A percentile compares a stretch with the other conserved stretches of the same genome.
Conservation (phyloP, 176 grass and related monocot species). For the Miscanthus lutarioriparius region DNA sequence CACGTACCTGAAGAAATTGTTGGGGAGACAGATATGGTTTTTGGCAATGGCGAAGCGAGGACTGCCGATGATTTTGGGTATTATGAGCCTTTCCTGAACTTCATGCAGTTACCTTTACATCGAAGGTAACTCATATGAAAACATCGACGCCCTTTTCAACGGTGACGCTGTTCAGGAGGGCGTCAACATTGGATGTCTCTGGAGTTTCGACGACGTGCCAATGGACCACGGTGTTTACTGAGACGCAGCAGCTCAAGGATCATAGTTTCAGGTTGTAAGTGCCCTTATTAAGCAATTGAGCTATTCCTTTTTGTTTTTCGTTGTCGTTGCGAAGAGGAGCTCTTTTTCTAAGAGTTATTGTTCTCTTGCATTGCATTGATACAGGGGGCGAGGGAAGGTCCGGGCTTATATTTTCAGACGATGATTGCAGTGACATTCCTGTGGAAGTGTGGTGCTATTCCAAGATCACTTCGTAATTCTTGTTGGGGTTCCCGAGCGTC, state of each 20-base stretch:
- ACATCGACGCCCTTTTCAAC: background rate
- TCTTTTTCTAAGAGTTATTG: background rate
- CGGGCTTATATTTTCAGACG: background rate
- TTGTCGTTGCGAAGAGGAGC: too few species aligned
- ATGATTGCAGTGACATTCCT: background rate
- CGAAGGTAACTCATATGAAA: conserved; percentile 19
- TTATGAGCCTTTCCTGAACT: conserved; percentile 9
- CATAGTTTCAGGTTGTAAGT: background rate
- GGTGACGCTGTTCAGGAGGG: background rate
- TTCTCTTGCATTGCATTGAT: background rate
- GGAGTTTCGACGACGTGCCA: conserved; percentile 31
- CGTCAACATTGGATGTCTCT: conserved; percentile 12
- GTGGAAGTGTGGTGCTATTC: background rate
- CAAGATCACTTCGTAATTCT: background rate
- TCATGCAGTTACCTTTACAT: conserved; percentile 10
- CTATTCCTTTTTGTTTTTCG: background rate
- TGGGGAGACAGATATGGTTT: background rate
- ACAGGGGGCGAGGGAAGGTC: background rate
- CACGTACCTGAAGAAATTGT: background rate
- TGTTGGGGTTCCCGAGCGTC: background rate
- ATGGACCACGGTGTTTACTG: background rate
- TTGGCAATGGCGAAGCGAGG: background rate
- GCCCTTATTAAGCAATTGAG: background rate
- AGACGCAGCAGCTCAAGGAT: background rate
- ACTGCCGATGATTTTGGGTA: background rate